A percentile compares a stretch with the other conserved stretches of the same genome.
These are phyloP conservation scores for Penicillium sp. DNA, from an alignment of 2,329 filamentous ascomycete species.

Conservation along the genomic window DNA sequence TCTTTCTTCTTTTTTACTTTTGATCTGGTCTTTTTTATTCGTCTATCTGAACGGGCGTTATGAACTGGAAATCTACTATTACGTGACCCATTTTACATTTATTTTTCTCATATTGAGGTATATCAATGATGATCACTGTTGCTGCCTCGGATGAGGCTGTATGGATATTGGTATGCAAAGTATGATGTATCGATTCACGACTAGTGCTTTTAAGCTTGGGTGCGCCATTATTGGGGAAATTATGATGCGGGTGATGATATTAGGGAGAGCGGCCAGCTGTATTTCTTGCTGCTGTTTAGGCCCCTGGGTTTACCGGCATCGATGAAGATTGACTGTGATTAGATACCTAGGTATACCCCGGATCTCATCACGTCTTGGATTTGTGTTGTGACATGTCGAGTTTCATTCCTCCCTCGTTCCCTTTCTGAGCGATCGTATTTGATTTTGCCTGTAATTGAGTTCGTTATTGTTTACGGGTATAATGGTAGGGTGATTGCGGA, in stretches of 20 bases:
- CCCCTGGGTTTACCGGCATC: neutral
- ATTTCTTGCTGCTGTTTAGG: neutral
- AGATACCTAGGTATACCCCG: neutral
- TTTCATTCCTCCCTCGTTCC: no score
- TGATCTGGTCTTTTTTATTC: slow-evolving; percentile 14
- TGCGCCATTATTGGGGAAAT: neutral
- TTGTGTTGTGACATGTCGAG: no score
- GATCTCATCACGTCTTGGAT: neutral
- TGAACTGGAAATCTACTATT: slow-evolving; percentile 4
- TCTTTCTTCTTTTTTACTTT: slow-evolving; percentile 15
- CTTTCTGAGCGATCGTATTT: neutral
- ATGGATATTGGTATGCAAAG: neutral
- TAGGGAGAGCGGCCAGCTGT: neutral
- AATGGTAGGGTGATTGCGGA: no score
- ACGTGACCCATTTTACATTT: slow-evolving; percentile 7
- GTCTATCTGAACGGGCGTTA: slow-evolving; percentile 3
- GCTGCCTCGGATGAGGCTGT: neutral
- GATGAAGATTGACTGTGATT: neutral
- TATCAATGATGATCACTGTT: neutral
- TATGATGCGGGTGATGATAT: neutral
- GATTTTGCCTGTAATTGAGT: no score
- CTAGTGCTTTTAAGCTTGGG: neutral
- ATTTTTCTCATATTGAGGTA: neutral
- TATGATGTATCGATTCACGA: neutral
- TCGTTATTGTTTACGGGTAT: no score